Base-by-base conservation (phyloP, 2,329 filamentous ascomycete genomes). In the Arthrobotrys pseudoclavata region DNA sequence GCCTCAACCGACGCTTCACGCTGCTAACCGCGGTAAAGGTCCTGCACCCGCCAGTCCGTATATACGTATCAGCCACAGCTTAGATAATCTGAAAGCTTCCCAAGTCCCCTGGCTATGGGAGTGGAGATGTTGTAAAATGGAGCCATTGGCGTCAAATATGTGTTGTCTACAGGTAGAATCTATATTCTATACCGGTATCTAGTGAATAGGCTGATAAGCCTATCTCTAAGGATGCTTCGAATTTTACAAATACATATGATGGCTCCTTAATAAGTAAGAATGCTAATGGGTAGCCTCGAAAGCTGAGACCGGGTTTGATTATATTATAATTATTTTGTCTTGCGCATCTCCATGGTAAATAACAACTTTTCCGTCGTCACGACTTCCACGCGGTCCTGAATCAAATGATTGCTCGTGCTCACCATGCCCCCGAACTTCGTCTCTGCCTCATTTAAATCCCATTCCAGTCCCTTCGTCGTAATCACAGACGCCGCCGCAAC, bases 401-500 rank as follows among this genome's bases (percentile, higher is more conserved):
- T 88, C 26, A 94, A 88, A 81, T 93, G 91, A 83, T 96, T 96
- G 83, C 92, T 96, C 71, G 92, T 95, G 83, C 92, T 94, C 75
- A 95, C 82, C 80, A 88, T 87, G 0, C 89, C 90, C 6, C 92
- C 91, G 82, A 96, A 91, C 81, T 88, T 86, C 0, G 92, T 97
- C 80, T 88, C 85, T 94, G 95, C 97, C 76, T 93, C 86, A 75
- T 86, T 83, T 0, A 99, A 92, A 84, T 99, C 94, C 96, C 96
- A 99, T 83, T 97, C 91, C 20, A 98, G 85, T 0, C 96, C 96
- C 13, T 86, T 85, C 0, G 93, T 96, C 6, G 89, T 91, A 81
- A 99, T 93, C n/a, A 87, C 84, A 55, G 92, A 91, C 2, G 90
- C 89, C n/a, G 91, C 92, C 69, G 90, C 91, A 22, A 98, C 85